Percentiles rank a stretch among this genome's conserved stretches.
phyloP scores from a whole-genome alignment of 108 stramenopile genomes.

The Skeletonema menzelii region DNA sequence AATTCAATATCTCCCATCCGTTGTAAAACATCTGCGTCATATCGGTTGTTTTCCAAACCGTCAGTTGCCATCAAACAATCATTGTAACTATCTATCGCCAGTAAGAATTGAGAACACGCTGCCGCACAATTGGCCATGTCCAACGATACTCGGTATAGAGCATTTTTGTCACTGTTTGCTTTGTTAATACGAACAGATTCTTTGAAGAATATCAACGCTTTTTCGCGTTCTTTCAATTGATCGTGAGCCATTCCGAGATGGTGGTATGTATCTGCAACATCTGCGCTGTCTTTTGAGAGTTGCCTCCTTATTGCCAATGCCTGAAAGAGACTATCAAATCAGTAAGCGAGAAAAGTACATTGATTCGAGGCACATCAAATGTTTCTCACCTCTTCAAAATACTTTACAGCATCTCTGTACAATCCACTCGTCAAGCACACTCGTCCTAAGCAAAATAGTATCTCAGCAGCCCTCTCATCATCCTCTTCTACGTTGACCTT shows the following conservation, averaged over 20 bases:
- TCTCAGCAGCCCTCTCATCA: constrained; percentile 27
- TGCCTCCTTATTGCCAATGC: constrained; percentile 23
- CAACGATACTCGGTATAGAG: constrained; percentile 29
- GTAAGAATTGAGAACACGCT: constrained; percentile 11
- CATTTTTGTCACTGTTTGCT: constrained; percentile 14
- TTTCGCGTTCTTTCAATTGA: constrained; percentile 25
- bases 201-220: constrained; percentile 45
- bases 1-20: constrained; percentile 43
- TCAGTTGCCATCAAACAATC: constrained; percentile 29
- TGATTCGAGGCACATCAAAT: no score
- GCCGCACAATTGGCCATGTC: constrained; percentile 37
- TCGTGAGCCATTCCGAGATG: constrained; percentile 28
- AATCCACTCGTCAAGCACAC: constrained; percentile 5
- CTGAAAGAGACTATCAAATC: background rate
- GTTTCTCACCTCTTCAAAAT: constrained; percentile 32
- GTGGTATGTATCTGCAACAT: constrained; percentile 43
- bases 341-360: background rate
- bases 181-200: constrained; percentile 40
- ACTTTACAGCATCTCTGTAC: constrained; percentile 27
- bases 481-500: constrained; percentile 31
- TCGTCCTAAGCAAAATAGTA: constrained; percentile 40
- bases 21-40: constrained; percentile 24
- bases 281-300: constrained; percentile 26
- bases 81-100: constrained; percentile 44
- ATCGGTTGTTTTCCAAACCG: constrained; percentile 10